Percentiles rank a stretch among this genome's conserved stretches.
Evolutionary conservation across 768 basidiomycete genomes (phyloP).

Genomic region (Brasilioporus rufonigricans): DNA sequence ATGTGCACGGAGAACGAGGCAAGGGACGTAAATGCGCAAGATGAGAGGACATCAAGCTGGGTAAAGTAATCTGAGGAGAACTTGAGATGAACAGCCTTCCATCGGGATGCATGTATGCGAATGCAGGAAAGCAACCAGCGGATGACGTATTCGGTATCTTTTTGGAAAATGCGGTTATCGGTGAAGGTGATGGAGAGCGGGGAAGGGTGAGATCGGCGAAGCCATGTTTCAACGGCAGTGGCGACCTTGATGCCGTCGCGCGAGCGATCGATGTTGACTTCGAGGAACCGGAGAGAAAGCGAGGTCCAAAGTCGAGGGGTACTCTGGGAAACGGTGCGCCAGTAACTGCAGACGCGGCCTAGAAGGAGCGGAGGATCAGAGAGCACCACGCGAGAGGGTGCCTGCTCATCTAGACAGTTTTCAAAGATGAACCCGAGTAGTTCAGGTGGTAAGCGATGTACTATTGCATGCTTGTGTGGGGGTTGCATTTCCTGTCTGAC

Average conservation of each 20-base stretch:
- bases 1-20: slow-evolving; percentile 22
- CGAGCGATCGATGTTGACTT: slow-evolving; percentile 20
- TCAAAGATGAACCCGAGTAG: slow-evolving; percentile 37
- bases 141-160: slow-evolving; percentile 22
- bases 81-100: slow-evolving; percentile 27
- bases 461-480: background rate
- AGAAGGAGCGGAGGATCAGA: slow-evolving; percentile 25
- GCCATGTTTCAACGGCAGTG: slow-evolving; percentile 22
- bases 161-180: slow-evolving; percentile 26
- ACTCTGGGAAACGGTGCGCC: slow-evolving; percentile 20
- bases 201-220: slow-evolving; percentile 18
- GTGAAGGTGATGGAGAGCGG: slow-evolving; percentile 26
- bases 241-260: slow-evolving; percentile 15
- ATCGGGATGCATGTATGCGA: slow-evolving; percentile 16
- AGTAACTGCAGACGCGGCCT: slow-evolving; percentile 23
- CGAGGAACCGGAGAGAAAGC: slow-evolving; percentile 23
- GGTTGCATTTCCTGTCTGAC: background rate
- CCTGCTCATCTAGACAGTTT: slow-evolving; percentile 10
- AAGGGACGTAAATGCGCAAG: slow-evolving; percentile 22
- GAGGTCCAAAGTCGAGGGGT: slow-evolving; percentile 26
- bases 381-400: background rate
- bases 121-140: slow-evolving; percentile 20
- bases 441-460: slow-evolving; percentile 30
- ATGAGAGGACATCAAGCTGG: slow-evolving; percentile 15
- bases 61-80: slow-evolving; percentile 29